Evolutionary conservation across 2,329 filamentous ascomycete genomes (phyloP), one percentile per base, ranked within the genome.

Genomic region (Trichoderma koningiopsis): DNA sequence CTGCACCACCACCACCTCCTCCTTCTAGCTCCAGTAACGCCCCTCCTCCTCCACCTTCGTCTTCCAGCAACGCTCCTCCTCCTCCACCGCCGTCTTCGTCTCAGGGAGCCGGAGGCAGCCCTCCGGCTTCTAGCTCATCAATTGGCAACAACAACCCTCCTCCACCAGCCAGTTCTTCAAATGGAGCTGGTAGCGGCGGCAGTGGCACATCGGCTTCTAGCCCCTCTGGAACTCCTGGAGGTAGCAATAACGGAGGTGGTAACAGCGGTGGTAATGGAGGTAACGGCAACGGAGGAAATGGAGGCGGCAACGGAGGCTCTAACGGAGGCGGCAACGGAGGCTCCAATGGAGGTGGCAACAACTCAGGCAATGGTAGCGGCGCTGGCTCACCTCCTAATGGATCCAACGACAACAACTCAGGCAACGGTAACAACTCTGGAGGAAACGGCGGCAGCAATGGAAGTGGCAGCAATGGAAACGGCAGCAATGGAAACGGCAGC

Each of bases 111-210:
- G 59, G 59, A 14, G n/a, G 24, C 14, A 29, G 37, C 55, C 56
- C 56, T 31, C 14, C 31, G 13, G 19, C 56, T 29, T 60, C 57
- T 13, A 64, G 49, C 33, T 29, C 61, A 22, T 35, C 65, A 43
- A 31, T 1, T 19, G 56, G 65, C 19, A 47, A 43, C 11, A 58
- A 31, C 53, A 66, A 31, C 29, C 55, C 33, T 4, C 55, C 64
- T 60, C 65, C 65, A 29, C 37, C 57, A 2, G 55, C 65, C 27
- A 68, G 65, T 43, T 53, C 65, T 4, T 43, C 65, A 1, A 61
- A 43, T 6, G 65, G 43, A 60, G 31, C 33, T 13, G 66, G 66
- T 13, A 52, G n/a, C 3, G 31, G 55, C 27, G 27, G 11, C 22
- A 37, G n/a, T n/a, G 24, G 47, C 47, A 49, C 16, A n/a, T 24